Evolutionary conservation across 805 yeast genomes (phyloP).

Genomic region (Candida taoyuanica): DNA sequence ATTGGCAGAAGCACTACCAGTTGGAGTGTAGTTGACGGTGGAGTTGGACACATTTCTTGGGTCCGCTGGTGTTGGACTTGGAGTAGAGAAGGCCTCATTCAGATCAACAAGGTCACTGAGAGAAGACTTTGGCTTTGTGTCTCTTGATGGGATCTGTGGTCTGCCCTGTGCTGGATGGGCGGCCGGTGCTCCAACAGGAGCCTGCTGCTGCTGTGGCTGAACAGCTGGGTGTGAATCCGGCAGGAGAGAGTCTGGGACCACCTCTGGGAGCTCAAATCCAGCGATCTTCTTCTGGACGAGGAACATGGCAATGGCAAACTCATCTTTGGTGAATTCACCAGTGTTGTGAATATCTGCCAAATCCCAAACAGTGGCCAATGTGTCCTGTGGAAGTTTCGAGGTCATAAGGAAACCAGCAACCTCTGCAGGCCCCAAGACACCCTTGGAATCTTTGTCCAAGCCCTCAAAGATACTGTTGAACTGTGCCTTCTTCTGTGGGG

Average conservation of each 20-base stretch:
- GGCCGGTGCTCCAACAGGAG: constrained; percentile 14
- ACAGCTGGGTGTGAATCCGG: constrained; percentile 21
- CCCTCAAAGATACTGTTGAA: constrained; percentile 76
- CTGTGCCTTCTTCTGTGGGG: constrained; percentile 66
- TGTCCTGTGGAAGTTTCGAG: constrained; percentile 80
- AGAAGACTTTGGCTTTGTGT: constrained; percentile 44
- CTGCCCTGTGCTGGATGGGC: constrained; percentile 9
- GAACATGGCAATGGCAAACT: constrained; percentile 91
- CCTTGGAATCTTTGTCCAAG: constrained; percentile 61
- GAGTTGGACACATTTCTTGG: constrained; percentile 24
- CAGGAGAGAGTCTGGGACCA: constrained; percentile 64
- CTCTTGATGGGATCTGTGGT: constrained; percentile 34
- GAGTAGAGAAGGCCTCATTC: constrained; percentile 49
- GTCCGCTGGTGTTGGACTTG: constrained; percentile 27
- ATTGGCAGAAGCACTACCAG: constrained; percentile 29
- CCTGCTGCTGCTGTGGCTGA: constrained; percentile 14
- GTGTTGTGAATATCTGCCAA: constrained; percentile 83
- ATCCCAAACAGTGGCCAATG: constrained; percentile 91
- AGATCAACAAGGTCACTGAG: constrained; percentile 63
- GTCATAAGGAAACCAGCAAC: constrained; percentile 88
- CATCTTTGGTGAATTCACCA: constrained; percentile 74
- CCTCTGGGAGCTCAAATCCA: constrained; percentile 74
- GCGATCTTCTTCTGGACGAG: constrained; percentile 79
- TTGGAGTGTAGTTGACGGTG: constrained; percentile 27
- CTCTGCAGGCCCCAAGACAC: constrained; percentile 66